Evolutionary conservation across 2,329 filamentous ascomycete species (phyloP), one percentile per base, ranked within the genome.

Genomic region (Remersonia thermophila): DNA sequence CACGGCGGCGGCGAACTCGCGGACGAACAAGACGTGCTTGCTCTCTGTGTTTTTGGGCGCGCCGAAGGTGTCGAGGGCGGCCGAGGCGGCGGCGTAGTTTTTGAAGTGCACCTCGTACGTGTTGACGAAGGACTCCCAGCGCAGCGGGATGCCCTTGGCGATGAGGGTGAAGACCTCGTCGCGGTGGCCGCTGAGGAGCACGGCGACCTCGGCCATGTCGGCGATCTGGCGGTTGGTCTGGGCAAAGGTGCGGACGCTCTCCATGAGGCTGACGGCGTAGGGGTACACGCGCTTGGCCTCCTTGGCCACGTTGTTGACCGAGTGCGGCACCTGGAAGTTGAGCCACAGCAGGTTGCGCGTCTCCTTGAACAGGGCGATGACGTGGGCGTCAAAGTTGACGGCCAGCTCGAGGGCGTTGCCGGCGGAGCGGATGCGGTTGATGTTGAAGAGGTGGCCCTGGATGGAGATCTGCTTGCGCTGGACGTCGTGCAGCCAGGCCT

Each of bases 261-360:
- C 91, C 86, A 98, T 98, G 47, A 99, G 63, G 53, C 87, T 96
- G 46, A 98, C 87, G 16, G 93, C 91, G 53, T 93, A 98, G 0
- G 91, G 91, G 51, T 99, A 99, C 3, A 98, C 91, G 36, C 91
- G 77, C 61, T 95, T 94, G n/a, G 91, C 93, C 56, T 98, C 91
- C 58, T 96, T 98, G 1, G 93, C 93, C 36, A 94, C 85, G 45
- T 85, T 96, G 59, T 81, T 93, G 52, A 98, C 85, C 11, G 83
- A 78, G 57, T 98, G 91, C 7, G 93, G 93, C 16, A 98, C 84
- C 38, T 84, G 80, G 56, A 86, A 98, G 47, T 85, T 91, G 43
- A 94, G 78, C 89, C 91, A 98, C 10, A 85, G 77, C 30, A 99
- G 65, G 53, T 98, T 98, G 28, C 93, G 78, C 17, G 93, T 93